Percentiles rank a stretch among this genome's conserved stretches.
These are phyloP conservation scores for Blastobotrys attinorum DNA, from an alignment of 805 yeast species.

Conservation along the genomic window DNA sequence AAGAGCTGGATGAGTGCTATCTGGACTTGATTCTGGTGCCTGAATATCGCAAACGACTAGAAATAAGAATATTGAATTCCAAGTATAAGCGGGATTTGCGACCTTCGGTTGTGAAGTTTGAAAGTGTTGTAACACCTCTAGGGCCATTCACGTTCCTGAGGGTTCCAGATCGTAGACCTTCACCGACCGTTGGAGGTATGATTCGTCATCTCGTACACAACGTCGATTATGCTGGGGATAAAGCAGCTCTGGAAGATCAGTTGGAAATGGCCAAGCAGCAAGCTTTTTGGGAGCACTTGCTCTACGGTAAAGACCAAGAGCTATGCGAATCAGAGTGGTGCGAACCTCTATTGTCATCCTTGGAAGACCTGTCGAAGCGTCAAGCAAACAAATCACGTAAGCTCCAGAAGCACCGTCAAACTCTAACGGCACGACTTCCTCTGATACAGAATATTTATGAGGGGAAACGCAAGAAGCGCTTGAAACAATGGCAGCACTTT, in stretches of 20 bases:
- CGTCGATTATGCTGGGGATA: not conserved
- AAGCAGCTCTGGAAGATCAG: not conserved
- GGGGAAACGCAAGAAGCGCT: no score
- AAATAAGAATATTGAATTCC: not conserved
- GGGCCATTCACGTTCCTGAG: slow-evolving; percentile 3
- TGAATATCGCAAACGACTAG: not conserved
- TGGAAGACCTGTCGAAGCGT: not conserved
- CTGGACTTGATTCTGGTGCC: slow-evolving; percentile 6
- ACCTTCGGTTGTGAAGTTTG: not conserved
- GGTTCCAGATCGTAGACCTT: not conserved
- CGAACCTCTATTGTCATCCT: no score
- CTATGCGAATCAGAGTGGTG: no score
- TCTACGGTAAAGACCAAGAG: not conserved
- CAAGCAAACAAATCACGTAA: no score
- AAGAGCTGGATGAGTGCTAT: no score
- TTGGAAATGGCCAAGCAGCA: slow-evolving; percentile 2
- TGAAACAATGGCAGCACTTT: no score
- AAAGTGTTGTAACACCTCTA: not conserved
- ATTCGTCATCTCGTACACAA: not conserved
- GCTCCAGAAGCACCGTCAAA: no score
- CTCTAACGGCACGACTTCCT: no score
- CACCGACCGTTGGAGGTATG: not conserved
- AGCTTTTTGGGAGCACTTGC: slow-evolving; percentile 6
- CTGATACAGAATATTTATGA: no score
- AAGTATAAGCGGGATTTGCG: not conserved